Conservation (phyloP, 2,329 filamentous ascomycete genomes). For the Truncatella angustata region DNA sequence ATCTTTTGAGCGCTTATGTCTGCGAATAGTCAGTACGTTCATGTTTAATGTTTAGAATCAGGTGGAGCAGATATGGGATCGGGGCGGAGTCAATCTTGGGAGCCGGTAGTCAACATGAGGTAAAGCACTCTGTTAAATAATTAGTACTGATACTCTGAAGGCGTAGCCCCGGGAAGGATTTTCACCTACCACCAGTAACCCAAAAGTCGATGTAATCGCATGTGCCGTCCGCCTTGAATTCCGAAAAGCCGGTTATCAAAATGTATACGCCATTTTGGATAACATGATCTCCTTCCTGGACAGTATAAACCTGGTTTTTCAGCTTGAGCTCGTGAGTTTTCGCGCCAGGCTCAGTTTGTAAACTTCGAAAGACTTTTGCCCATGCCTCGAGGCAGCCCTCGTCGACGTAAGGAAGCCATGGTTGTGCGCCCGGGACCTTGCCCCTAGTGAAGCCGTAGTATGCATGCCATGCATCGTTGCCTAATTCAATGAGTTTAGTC, state of each 20-base stretch:
- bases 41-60: too few species aligned
- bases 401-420: conserved; percentile 21
- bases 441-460: conserved; percentile 19
- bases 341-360: conserved; percentile 13
- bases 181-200: conserved; percentile 16
- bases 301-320: conserved; percentile 20
- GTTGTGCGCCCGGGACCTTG: conserved; percentile 14
- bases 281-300: conserved; percentile 19
- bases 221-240: conserved; percentile 20
- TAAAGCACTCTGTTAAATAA: neutral
- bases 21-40: neutral
- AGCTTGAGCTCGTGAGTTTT: conserved; percentile 21
- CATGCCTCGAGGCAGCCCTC: conserved; percentile 17
- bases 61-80: too few species aligned
- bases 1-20: conserved; percentile 27
- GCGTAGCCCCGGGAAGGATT: neutral
- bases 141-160: neutral
- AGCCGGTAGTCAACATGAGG: too few species aligned
- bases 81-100: too few species aligned
- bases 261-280: conserved; percentile 21
- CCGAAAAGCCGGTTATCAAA: conserved; percentile 21
- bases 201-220: conserved; percentile 27
- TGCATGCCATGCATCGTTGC: conserved; percentile 22
- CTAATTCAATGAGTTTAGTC: neutral
- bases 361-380: conserved; percentile 16